A percentile compares a stretch with the other conserved stretches of the same genome.
Conservation (phyloP, 768 basidiomycete species). For the Phanerochaete carnosa region DNA sequence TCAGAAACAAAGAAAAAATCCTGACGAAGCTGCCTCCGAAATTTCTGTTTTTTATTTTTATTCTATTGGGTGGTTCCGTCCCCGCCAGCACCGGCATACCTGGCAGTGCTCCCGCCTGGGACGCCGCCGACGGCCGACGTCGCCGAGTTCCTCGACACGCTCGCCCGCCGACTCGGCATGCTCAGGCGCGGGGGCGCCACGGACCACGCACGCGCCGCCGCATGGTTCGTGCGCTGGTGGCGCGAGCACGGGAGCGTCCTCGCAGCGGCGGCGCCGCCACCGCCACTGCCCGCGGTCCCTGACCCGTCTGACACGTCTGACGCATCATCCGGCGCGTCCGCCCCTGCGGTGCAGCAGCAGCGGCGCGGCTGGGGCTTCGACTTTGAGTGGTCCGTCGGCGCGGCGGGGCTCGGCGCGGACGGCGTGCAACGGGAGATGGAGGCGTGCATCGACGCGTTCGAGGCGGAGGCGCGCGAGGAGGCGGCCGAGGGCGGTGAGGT, state of each 20-base stretch:
- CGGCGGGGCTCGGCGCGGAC: constrained; percentile 19
- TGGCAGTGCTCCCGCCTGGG: constrained; percentile 53
- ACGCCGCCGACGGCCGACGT: constrained; percentile 59
- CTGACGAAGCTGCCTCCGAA: too few relatives aligned
- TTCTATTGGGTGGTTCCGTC: too few relatives aligned
- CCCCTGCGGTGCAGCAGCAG: constrained; percentile 14
- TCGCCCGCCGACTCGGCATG: constrained; percentile 81
- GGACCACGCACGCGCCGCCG: constrained; percentile 69
- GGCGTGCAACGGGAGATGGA: constrained; percentile 69
- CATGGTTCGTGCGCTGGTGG: constrained; percentile 88
- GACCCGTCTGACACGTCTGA: not conserved
- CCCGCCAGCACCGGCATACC: constrained; percentile 77
- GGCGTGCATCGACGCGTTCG: constrained; percentile 55
- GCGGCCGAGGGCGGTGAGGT: constrained; percentile 53
- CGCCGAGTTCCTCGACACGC: constrained; percentile 58
- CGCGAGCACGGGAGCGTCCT: constrained; percentile 67
- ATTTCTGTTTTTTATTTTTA: too few relatives aligned
- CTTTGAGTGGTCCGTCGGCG: constrained; percentile 57
- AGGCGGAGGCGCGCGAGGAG: constrained; percentile 41
- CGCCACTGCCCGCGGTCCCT: constrained; percentile 14
- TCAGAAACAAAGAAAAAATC: too few relatives aligned
- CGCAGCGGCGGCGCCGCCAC: constrained; percentile 41
- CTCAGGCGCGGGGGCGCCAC: constrained; percentile 70
- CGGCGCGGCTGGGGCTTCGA: constrained; percentile 84
- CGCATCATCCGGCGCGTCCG: not conserved